phyloP scores from a whole-genome alignment of 768 basidiomycete genomes.

The Boletus rex-veris region DNA sequence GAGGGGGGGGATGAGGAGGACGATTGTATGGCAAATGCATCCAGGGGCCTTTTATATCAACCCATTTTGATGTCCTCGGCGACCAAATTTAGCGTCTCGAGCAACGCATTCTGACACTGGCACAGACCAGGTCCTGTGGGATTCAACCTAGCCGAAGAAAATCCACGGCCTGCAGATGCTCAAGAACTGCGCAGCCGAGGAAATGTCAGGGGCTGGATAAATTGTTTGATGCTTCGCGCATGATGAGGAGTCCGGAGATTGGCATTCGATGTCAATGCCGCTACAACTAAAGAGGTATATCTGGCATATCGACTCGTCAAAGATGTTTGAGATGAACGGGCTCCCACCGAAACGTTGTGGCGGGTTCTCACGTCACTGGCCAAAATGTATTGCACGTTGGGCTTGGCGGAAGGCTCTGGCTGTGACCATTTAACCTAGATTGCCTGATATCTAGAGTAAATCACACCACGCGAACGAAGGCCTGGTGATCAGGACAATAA shows the following conservation, averaged over 20 bases:
- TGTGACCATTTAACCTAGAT: conserved; percentile 16
- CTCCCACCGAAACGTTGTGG: conserved; percentile 14
- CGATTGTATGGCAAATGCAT: conserved; percentile 12
- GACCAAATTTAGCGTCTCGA: conserved; percentile 22
- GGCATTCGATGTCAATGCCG: conserved; percentile 3
- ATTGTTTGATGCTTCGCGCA: conserved; percentile 16
- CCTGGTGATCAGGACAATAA: conserved; percentile 9
- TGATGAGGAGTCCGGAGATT: conserved; percentile 8
- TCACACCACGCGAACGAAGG: conserved; percentile 13
- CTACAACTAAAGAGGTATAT: conserved; percentile 13
- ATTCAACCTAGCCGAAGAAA: conserved; percentile 21
- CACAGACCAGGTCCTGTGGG: conserved; percentile 17
- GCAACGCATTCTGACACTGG: conserved; percentile 17
- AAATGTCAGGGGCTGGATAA: conserved; percentile 9
- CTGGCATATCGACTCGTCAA: not conserved
- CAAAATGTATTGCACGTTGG: conserved; percentile 16
- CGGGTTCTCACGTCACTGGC: conserved; percentile 24
- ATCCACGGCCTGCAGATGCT: conserved; percentile 22
- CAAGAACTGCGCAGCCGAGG: conserved; percentile 13
- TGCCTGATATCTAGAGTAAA: conserved; percentile 7
- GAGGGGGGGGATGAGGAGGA: conserved; percentile 10
- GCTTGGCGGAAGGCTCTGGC: conserved; percentile 5
- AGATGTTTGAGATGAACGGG: conserved; percentile 14
- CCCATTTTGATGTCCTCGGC: conserved; percentile 9
- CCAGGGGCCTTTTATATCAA: conserved; percentile 21